phyloP scores from a whole-genome alignment of 495 filamentous ascomycete species.

The Trichocladium uniseriatum region DNA sequence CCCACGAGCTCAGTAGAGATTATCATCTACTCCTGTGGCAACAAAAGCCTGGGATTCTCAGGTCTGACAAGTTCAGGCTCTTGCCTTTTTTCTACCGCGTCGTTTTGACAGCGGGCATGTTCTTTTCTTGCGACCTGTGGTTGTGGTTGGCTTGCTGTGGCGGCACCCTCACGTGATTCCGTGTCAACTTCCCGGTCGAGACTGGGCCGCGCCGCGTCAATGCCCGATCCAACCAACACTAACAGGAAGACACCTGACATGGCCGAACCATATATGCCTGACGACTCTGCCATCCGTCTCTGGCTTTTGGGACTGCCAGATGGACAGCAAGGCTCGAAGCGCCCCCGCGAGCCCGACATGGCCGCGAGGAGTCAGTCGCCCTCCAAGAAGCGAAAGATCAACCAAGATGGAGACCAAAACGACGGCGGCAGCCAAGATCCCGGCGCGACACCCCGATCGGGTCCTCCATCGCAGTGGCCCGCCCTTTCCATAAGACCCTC shows the following conservation, averaged over 20 bases:
- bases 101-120: no score
- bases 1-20: no score
- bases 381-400: background rate
- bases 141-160: no score
- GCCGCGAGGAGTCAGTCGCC: background rate
- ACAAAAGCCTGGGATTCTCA: no score
- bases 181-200: no score
- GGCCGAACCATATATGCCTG: background rate
- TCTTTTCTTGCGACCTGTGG: no score
- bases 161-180: no score
- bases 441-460: background rate
- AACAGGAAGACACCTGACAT: background rate
- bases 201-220: background rate
- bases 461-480: background rate
- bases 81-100: no score
- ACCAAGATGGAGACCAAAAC: background rate
- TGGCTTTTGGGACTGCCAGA: background rate
- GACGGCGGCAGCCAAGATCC: background rate
- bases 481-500: background rate
- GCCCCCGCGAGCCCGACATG: background rate
- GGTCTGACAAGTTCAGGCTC: no score
- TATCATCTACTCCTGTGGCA: no score
- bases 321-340: background rate
- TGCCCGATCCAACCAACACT: background rate
- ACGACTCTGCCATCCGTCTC: conserved; percentile 2